Percentiles rank a stretch among this genome's conserved stretches.
Evolutionary conservation across 2,329 filamentous ascomycete genomes (phyloP).

Genomic region (Phialophora tarda): DNA sequence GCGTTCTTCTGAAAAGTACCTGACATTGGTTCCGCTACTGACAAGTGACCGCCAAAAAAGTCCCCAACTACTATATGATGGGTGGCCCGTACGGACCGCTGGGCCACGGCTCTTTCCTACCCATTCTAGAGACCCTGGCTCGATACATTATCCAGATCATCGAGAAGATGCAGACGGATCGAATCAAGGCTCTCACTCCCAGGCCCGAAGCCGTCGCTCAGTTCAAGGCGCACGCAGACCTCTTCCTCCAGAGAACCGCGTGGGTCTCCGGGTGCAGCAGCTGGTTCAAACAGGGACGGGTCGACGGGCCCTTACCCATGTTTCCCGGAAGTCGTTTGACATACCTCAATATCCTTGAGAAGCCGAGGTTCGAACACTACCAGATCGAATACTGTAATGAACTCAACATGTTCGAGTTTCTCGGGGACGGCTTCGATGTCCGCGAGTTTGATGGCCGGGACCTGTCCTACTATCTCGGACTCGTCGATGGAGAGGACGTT

Average conservation of each 20-base stretch:
- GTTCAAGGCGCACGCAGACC: conserved; percentile 48
- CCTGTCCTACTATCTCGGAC: conserved; percentile 54
- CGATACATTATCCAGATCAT: conserved; percentile 20
- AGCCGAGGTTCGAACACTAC: conserved; percentile 50
- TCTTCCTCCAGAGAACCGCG: conserved; percentile 45
- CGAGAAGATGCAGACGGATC: conserved; percentile 29
- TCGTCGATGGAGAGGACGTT: not conserved
- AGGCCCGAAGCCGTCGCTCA: conserved; percentile 39
- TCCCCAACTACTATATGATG: conserved; percentile 41
- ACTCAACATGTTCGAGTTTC: conserved; percentile 48
- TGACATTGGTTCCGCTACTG: conserved; percentile 13
- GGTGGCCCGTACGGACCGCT: conserved; percentile 42
- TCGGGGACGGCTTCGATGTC: conserved; percentile 34
- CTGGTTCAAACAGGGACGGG: conserved; percentile 32
- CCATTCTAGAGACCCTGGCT: conserved; percentile 18
- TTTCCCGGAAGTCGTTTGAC: conserved; percentile 48
- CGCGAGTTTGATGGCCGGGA: conserved; percentile 55
- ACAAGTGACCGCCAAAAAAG: not conserved
- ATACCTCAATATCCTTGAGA: conserved; percentile 47
- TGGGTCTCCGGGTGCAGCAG: conserved; percentile 25
- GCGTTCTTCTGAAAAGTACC: not conserved
- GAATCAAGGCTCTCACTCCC: conserved; percentile 21
- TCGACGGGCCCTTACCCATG: conserved; percentile 43
- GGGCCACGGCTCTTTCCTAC: conserved; percentile 37
- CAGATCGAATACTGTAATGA: conserved; percentile 42